These are phyloP conservation scores for Cutaneotrichosporon cavernicola DNA, from an alignment of 1,284 basidiomycete genomes.

Conservation along the genomic window DNA sequence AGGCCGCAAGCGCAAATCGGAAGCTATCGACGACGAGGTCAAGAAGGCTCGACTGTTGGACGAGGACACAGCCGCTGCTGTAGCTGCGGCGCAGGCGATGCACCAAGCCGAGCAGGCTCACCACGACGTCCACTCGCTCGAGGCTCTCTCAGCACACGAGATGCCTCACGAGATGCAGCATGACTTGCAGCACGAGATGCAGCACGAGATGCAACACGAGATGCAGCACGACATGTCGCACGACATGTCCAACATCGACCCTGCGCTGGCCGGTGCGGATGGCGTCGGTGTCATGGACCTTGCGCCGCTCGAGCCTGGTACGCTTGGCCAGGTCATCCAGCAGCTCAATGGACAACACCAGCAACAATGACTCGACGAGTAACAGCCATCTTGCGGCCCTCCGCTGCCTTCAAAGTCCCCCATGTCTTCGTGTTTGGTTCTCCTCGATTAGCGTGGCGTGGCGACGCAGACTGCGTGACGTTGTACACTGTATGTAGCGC, in stretches of 20 bases:
- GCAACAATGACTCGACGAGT: conserved; percentile 13
- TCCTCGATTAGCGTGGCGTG: conserved; percentile 2
- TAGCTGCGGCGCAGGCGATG: conserved; percentile 19
- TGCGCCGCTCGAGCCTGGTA: conserved; percentile 20
- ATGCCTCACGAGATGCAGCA: not conserved
- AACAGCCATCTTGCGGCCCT: not conserved
- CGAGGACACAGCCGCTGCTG: conserved; percentile 21
- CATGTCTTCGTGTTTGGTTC: conserved; percentile 6
- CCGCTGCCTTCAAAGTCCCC: not conserved
- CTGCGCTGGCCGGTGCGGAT: conserved; percentile 26
- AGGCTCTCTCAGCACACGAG: not conserved
- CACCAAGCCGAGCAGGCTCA: not conserved
- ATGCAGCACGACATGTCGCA: conserved; percentile 1
- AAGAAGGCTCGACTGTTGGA: conserved; percentile 22
- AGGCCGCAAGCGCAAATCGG: conserved; percentile 26
- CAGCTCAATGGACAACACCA: conserved; percentile 24
- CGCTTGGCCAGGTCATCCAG: conserved; percentile 30
- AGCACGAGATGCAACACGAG: conserved; percentile 16
- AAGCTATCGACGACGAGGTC: conserved; percentile 20
- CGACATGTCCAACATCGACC: conserved; percentile 27
- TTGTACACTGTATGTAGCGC: conserved; percentile 8
- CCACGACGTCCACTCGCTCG: conserved; percentile 11
- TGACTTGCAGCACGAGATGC: not conserved
- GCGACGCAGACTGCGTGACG: not conserved
- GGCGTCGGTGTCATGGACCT: conserved; percentile 19